phyloP scores from a whole-genome alignment of 177 flowering plant genomes.

The Vitis hybrid region DNA sequence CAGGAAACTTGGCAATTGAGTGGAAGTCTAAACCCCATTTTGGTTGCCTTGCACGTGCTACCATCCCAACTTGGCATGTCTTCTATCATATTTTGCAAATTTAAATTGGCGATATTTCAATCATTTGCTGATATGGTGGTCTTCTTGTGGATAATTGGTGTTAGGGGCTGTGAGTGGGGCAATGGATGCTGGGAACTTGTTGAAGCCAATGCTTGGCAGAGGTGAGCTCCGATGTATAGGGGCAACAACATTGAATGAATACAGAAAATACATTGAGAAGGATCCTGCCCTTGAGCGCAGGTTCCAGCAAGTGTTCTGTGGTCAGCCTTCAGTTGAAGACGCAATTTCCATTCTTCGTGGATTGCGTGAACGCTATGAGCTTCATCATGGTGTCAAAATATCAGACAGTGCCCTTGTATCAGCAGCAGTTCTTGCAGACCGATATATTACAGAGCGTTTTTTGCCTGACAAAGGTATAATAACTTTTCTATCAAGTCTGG shows the following conservation, averaged over 20 bases:
- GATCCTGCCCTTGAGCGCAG: conserved; percentile 95
- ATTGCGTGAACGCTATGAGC: conserved; percentile 80
- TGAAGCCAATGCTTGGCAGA: conserved; percentile 93
- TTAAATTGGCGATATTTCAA: not conserved
- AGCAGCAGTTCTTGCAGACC: conserved; percentile 83
- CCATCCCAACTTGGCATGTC: not conserved
- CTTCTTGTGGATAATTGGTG: conserved; percentile 5
- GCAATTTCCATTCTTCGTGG: conserved; percentile 91
- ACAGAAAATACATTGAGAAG: conserved; percentile 90
- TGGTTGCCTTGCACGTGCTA: too few relatives aligned
- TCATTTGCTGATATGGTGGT: conserved; percentile 6
- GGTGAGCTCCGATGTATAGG: conserved; percentile 94
- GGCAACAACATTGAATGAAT: conserved; percentile 89
- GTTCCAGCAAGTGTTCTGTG: conserved; percentile 88
- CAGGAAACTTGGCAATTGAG: too few relatives aligned
- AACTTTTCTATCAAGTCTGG: not conserved
- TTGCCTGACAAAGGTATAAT: conserved; percentile 81
- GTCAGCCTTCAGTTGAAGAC: conserved; percentile 85
- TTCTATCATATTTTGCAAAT: not conserved
- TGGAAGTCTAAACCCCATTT: too few relatives aligned
- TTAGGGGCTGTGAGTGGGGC: conserved; percentile 82
- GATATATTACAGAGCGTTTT: conserved; percentile 85
- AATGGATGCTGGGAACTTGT: conserved; percentile 90
- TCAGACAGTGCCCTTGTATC: conserved; percentile 88
- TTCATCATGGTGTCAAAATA: conserved; percentile 93